These are phyloP conservation scores for Casuarina cunninghamiana DNA, from an alignment of 306 rosid species.

Conservation along the genomic window DNA sequence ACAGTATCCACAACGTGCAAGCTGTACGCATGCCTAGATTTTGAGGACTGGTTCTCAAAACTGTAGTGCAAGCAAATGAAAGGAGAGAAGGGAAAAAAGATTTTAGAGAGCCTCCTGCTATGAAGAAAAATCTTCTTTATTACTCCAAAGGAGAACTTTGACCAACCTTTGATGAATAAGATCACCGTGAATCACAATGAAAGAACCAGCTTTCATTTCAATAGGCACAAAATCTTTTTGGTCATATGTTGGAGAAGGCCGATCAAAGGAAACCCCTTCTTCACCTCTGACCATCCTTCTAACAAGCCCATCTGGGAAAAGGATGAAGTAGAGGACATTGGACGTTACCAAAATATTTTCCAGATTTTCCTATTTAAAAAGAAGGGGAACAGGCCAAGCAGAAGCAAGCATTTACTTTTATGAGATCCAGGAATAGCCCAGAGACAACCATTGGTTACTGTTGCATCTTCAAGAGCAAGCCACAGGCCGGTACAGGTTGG, in stretches of 20 bases:
- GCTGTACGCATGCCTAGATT: constrained; percentile 95
- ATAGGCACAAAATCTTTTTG: constrained; percentile 79
- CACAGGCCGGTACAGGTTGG: constrained; percentile 93
- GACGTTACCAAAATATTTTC: constrained; percentile 8
- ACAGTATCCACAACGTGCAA: constrained; percentile 81
- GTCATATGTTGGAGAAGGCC: constrained; percentile 69
- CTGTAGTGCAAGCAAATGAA: constrained; percentile 44
- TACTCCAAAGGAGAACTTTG: constrained; percentile 11
- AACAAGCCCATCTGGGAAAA: constrained; percentile 75
- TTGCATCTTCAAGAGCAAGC: constrained; percentile 96
- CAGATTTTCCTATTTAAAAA: neutral
- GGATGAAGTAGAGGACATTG: constrained; percentile 1
- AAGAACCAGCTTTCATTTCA: constrained; percentile 90
- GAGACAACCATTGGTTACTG: constrained; percentile 70
- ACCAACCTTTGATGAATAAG: constrained; percentile 96
- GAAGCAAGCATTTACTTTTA: constrained; percentile 48
- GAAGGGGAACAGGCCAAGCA: neutral
- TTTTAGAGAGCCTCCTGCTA: constrained; percentile 11
- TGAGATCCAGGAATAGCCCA: constrained; percentile 98
- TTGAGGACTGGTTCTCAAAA: constrained; percentile 83
- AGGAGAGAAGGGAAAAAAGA: constrained; percentile 1
- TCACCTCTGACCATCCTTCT: constrained; percentile 83
- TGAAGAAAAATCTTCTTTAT: constrained; percentile 2
- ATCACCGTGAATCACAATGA: constrained; percentile 90
- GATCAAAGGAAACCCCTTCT: constrained; percentile 74